These are phyloP conservation scores for Coelastrella sp. DNA, from an alignment of 139 green algal species.

Conservation along the genomic window DNA sequence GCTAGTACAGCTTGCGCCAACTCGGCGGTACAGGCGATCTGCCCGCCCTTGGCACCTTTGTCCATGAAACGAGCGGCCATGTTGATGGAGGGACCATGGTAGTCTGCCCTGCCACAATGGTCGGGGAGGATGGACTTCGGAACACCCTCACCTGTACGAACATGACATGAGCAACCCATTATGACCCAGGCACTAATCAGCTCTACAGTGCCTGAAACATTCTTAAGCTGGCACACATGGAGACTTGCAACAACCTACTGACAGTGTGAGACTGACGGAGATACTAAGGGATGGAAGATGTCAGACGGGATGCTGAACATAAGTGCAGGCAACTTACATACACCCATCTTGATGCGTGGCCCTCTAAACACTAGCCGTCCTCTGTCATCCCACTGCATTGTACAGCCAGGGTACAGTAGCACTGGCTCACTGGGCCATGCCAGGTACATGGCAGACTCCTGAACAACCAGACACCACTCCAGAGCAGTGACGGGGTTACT, in stretches of 20 bases:
- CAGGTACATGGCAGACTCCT: slow-evolving; percentile 48
- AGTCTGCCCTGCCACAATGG: slow-evolving; percentile 57
- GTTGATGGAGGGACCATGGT: slow-evolving; percentile 63
- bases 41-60: slow-evolving; percentile 11
- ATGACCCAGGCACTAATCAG: too few species aligned
- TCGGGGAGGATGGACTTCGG: slow-evolving; percentile 57
- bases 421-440: slow-evolving; percentile 47
- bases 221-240: too few species aligned
- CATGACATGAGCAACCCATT: too few species aligned
- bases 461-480: slow-evolving; percentile 57
- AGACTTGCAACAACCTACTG: too few species aligned
- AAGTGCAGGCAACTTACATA: too few species aligned
- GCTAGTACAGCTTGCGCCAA: slow-evolving; percentile 12
- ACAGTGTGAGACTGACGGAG: too few species aligned
- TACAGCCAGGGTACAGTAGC: background rate
- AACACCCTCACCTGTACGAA: slow-evolving; percentile 45
- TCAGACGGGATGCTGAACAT: too few species aligned
- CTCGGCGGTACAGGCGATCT: slow-evolving; percentile 8
- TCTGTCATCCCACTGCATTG: background rate
- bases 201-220: too few species aligned
- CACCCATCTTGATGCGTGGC: slow-evolving; percentile 60
- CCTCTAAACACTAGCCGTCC: slow-evolving; percentile 52
- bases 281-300: too few species aligned
- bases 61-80: slow-evolving; percentile 39
- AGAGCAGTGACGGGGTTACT: slow-evolving; percentile 37